Base-by-base conservation (phyloP, 1,284 basidiomycete genomes). In the Malassezia globosa region DNA sequence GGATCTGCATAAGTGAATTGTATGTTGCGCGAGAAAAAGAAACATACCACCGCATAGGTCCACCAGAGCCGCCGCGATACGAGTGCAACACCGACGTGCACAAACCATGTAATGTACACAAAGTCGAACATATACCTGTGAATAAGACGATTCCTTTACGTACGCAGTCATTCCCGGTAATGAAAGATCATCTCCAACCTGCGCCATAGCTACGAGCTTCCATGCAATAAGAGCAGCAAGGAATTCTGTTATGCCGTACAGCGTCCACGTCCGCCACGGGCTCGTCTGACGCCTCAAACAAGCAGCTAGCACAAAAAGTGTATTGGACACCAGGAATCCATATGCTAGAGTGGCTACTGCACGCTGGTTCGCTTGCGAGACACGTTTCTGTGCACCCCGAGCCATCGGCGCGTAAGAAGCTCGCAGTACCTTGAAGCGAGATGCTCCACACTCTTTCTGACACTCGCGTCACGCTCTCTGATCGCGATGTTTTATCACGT, bases 31-130 rank as follows among this genome's bases (percentile, higher is more conserved):
- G n/a, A n/a, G n/a, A n/a, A n/a, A n/a, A n/a, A n/a, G 2, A n/a
- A 8, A 46, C 48, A 19, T 22, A 51, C 48, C 41, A 48, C 40
- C 21, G 37, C 26, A n/a, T 48, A 53, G 19, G 39, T 42, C 51
- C 51, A 53, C 51, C 51, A 53, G 14, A 48, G 42, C 14, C 29
- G 19, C n/a, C 19, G 33, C 21, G 54, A 45, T 38, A 72, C 44
- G 21, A 73, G 44, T 23, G 70, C 60, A 7, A 71, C 63, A 19
- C 56, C 44, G 33, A 72, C 44, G 41, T 73, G 72, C 2, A 70
- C 63, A 45, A 68, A 65, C 72, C 72, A 73, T 0, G 72, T 73
- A 7, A 73, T 59, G 46, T 73, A 73, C 48, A 73, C 54, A 7
- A 73, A 43, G 48, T 73, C 72, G 23, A 73, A 72, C 62, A 73